These are phyloP conservation scores for Botrytis pseudocinerea DNA, from an alignment of 2,329 filamentous ascomycete genomes.

Conservation along the genomic window DNA sequence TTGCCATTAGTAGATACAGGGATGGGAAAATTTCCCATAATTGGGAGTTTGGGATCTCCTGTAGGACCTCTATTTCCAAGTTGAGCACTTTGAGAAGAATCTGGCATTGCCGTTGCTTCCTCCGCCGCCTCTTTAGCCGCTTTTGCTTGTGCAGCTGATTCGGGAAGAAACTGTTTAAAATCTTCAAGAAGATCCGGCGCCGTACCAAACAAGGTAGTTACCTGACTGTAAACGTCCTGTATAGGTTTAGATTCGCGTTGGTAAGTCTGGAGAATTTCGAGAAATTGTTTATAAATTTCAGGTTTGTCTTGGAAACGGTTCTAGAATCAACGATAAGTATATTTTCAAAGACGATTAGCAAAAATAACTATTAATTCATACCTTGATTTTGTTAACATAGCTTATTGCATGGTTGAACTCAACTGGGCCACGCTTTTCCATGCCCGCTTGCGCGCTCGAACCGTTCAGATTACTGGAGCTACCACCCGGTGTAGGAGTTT, in stretches of 20 bases:
- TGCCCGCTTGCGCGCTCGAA: slow-evolving; percentile 58
- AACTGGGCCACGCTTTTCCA: slow-evolving; percentile 89
- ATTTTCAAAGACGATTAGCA: slow-evolving; percentile 23
- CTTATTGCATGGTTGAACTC: slow-evolving; percentile 99
- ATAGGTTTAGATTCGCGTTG: slow-evolving; percentile 98
- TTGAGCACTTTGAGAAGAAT: slow-evolving; percentile 52
- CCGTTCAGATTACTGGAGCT: slow-evolving; percentile 61
- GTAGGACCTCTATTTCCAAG: slow-evolving; percentile 46
- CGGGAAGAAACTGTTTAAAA: slow-evolving; percentile 97
- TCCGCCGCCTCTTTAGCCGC: slow-evolving; percentile 63
- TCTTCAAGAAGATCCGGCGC: slow-evolving; percentile 95
- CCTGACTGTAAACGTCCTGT: slow-evolving; percentile 96
- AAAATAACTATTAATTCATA: slow-evolving; percentile 44
- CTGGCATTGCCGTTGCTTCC: slow-evolving; percentile 53
- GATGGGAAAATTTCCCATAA: slow-evolving; percentile 91
- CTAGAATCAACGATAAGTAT: slow-evolving; percentile 48
- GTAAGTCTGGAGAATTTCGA: slow-evolving; percentile 97
- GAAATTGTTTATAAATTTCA: slow-evolving; percentile 98
- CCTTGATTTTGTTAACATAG: slow-evolving; percentile 99
- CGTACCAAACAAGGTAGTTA: slow-evolving; percentile 88
- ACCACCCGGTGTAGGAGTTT: slow-evolving; percentile 60
- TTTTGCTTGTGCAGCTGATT: slow-evolving; percentile 74
- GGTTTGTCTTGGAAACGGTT: slow-evolving; percentile 96
- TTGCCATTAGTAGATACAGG: slow-evolving; percentile 72
- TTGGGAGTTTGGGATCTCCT: slow-evolving; percentile 72